Evolutionary conservation across 768 basidiomycete species (phyloP), one percentile per base, ranked within the genome.

Genomic region (Tubosaeta sp.): DNA sequence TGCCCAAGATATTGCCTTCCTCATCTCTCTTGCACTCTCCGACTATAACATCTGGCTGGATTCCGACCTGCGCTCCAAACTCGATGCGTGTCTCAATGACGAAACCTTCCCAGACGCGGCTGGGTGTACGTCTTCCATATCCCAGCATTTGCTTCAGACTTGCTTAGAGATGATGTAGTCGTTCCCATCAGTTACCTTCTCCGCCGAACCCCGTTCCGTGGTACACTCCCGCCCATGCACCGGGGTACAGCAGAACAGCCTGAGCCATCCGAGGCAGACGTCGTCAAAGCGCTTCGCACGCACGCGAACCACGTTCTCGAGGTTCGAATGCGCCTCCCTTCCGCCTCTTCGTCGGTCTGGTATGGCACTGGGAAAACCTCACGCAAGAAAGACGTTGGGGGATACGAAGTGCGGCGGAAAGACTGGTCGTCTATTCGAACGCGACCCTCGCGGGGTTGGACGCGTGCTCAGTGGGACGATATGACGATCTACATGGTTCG

Each of bases 41-140:
- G 80, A 88, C 60, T 80, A 88, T 65, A 74, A 77, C 8, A 63
- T 90, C 9, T 91, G 86, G 88, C 61, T 67, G 4, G 79, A 88
- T 59, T 67, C 76, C 0, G 81, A 83, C 46, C 61, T 88, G 10
- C 70, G 80, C 25, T 66, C 74, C 47, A 74, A 70, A 29, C 67
- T 85, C 13, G 80, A 81, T 34, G 53, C 62, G 26, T 52, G 59
- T 64, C 32, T 62, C 54, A 52, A 10, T 10, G 48, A 54, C 17
- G 60, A 51, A 9, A 34, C 26, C 0, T 34, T 53, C 5, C 48
- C 49, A 26, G 53, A 57, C 19, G 63, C 69, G 8, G 70, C 76
- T 37, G 76, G 77, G 54, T 86, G 85, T 84, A 71, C 52, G 80
- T 76, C 34, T 29, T 32, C 22, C 43, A 4, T 26, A 35, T 11